These are phyloP conservation scores for Globisporangium nunn DNA, from an alignment of 352 stramenopile genomes.

Conservation along the genomic window DNA sequence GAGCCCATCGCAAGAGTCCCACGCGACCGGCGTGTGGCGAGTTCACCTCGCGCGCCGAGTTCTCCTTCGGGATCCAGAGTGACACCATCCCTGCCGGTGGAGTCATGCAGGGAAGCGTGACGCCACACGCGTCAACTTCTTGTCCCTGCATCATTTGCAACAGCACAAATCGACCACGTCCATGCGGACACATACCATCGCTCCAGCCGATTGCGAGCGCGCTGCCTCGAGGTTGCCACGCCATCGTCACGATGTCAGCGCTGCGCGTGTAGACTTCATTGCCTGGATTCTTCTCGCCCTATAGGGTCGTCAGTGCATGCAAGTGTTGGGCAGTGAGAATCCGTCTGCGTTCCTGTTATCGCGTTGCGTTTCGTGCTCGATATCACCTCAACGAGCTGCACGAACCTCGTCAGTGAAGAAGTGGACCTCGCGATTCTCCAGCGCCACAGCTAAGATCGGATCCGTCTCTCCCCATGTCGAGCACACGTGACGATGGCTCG, in stretches of 20 bases:
- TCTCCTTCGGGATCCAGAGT: slow-evolving; percentile 75
- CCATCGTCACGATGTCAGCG: slow-evolving; percentile 72
- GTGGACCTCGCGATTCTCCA: slow-evolving; percentile 83
- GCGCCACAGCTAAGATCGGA: slow-evolving; percentile 66
- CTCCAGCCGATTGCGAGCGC: slow-evolving; percentile 82
- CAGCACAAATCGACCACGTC: too few species aligned
- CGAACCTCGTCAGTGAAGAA: slow-evolving; percentile 87
- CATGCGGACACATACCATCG: slow-evolving; percentile 28
- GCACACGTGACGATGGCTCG: slow-evolving; percentile 63
- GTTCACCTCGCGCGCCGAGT: slow-evolving; percentile 68
- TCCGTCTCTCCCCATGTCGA: slow-evolving; percentile 81
- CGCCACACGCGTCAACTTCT: too few species aligned
- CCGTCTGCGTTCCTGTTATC: too few species aligned
- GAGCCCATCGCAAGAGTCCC: slow-evolving; percentile 83
- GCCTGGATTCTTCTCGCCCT: slow-evolving; percentile 64
- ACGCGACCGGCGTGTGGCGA: slow-evolving; percentile 72
- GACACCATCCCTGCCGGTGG: slow-evolving; percentile 58
- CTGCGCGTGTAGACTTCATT: slow-evolving; percentile 46
- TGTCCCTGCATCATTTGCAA: too few species aligned
- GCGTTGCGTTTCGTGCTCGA: too few species aligned
- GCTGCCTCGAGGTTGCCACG: slow-evolving; percentile 79
- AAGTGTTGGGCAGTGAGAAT: background rate
- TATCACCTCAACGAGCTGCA: background rate
- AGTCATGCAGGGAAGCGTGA: too few species aligned
- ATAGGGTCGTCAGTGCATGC: background rate